phyloP scores from a whole-genome alignment of 2,329 filamentous ascomycete genomes.

The Emergomyces africanus region DNA sequence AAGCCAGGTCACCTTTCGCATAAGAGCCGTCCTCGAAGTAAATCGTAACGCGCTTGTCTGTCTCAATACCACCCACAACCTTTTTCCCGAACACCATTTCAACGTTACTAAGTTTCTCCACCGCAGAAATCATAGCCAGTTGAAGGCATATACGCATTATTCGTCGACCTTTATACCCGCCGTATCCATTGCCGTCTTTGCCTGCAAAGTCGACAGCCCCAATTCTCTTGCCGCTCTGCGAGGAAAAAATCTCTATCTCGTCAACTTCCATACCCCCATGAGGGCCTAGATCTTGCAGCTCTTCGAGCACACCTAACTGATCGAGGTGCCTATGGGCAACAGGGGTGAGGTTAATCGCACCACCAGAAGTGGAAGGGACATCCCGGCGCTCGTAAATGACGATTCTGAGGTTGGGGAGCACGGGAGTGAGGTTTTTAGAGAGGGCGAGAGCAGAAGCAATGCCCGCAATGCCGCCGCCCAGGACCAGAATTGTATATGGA shows the following conservation, averaged over 20 bases:
- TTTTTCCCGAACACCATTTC: slow-evolving; percentile 32
- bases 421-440: slow-evolving; percentile 10
- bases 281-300: slow-evolving; percentile 25
- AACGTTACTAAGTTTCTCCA: slow-evolving; percentile 24
- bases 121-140: slow-evolving; percentile 27
- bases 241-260: slow-evolving; percentile 29
- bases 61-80: slow-evolving; percentile 24
- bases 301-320: slow-evolving; percentile 27
- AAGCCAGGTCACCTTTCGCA: slow-evolving; percentile 23
- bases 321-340: slow-evolving; percentile 33
- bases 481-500: slow-evolving; percentile 10
- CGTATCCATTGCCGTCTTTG: slow-evolving; percentile 24
- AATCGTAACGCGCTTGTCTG: slow-evolving; percentile 19
- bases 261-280: slow-evolving; percentile 30
- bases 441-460: slow-evolving; percentile 12
- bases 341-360: slow-evolving; percentile 33
- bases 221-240: slow-evolving; percentile 26
- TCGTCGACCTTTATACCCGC: slow-evolving; percentile 29
- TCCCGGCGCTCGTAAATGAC: slow-evolving; percentile 29
- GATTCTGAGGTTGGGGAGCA: slow-evolving; percentile 16
- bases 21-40: slow-evolving; percentile 27
- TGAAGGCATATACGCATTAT: slow-evolving; percentile 31
- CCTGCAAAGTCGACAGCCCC: slow-evolving; percentile 29
- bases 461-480: slow-evolving; percentile 13
- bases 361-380: slow-evolving; percentile 30